Evolutionary conservation across 2,329 filamentous ascomycete species (phyloP), one percentile per base, ranked within the genome.

Genomic region (Ophiostoma tasmaniense): DNA sequence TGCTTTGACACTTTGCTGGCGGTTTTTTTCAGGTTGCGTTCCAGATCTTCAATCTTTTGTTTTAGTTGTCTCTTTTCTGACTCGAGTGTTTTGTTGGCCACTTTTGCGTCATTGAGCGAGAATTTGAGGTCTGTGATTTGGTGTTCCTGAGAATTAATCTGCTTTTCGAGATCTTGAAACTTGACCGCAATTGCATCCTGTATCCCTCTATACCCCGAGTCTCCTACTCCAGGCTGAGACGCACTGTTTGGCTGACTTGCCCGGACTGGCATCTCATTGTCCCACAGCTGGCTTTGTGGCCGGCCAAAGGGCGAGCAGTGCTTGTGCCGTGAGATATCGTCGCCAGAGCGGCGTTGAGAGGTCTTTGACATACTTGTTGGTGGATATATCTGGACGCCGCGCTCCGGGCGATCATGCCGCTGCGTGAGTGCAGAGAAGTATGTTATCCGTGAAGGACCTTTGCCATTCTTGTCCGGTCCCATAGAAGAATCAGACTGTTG

Each of bases 1-100:
- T 81, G 70, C 25, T 73, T 74, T 7, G 70, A 68, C 2, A 79
- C 52, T 10, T 76, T 73, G 1, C 73, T 70, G 4, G 74, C 75
- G 1, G 78, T 74, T 0, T 73, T 70, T 3, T 73, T 70, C 1
- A 80, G 70, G 35, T 80, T 75, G 42, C 3, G 73, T 69, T 66
- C 78, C 66, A 72, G 68, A 10, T 66, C 66, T 0, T 73, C 69
- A 1, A 62, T 70, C 7, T 64, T 67, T 17, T 72, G 61, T 52
- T 69, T 70, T 2, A 73, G 62, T 52, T 70, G 67, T 25, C 70
- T 50, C 20, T 73, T 73, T 17, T 73, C 71, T 11, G 64, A 20
- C 1, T 69, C 66, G 8, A 71, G 66, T 3, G 55, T 20, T 4
- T 71, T 64, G 22, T 67, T 6, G 13, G 67, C 67, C 6, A 69